Conservation (phyloP, 2,329 filamentous ascomycete species). For the Thermoascus crustaceus region DNA sequence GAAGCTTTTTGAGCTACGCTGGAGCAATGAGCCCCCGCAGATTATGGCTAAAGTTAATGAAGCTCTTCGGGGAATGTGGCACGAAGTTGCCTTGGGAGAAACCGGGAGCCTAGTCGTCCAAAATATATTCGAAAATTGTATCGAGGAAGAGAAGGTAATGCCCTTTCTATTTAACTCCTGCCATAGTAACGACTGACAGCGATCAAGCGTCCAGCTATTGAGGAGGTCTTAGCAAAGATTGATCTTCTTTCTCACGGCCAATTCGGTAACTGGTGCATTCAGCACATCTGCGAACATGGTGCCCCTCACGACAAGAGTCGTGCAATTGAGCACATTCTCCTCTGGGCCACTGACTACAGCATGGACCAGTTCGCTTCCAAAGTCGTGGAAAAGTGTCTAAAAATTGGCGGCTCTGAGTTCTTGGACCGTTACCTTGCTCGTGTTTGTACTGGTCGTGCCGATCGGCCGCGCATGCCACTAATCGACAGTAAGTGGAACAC, state of each 20-base stretch:
- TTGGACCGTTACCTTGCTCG: constrained; percentile 85
- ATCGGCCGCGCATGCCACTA: constrained; percentile 89
- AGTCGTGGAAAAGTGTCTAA: constrained; percentile 97
- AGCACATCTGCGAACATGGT: constrained; percentile 97
- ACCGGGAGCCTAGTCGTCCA: constrained; percentile 97
- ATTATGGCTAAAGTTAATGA: constrained; percentile 99
- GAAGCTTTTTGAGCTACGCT: constrained; percentile 95
- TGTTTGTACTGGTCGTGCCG: constrained; percentile 81
- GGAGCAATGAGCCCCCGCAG: constrained; percentile 88
- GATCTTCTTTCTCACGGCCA: constrained; percentile 95
- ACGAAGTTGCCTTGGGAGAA: constrained; percentile 93
- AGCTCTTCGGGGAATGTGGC: constrained; percentile 92
- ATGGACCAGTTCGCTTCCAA: constrained; percentile 99
- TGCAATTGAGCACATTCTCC: constrained; percentile 90
- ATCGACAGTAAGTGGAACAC: constrained; percentile 64
- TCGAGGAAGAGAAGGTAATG: constrained; percentile 92
- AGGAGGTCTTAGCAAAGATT: constrained; percentile 90
- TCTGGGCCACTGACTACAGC: constrained; percentile 89
- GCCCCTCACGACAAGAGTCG: constrained; percentile 82
- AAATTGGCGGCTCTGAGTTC: constrained; percentile 88
- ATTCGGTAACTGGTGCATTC: constrained; percentile 99
- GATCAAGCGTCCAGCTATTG: constrained; percentile 83
- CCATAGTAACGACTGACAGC: constrained; percentile 12
- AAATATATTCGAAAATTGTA: constrained; percentile 98
- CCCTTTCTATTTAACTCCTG: constrained; percentile 5